These are phyloP conservation scores for Talaromyces sp. DNA, from an alignment of 2,329 filamentous ascomycete genomes.

Conservation along the genomic window DNA sequence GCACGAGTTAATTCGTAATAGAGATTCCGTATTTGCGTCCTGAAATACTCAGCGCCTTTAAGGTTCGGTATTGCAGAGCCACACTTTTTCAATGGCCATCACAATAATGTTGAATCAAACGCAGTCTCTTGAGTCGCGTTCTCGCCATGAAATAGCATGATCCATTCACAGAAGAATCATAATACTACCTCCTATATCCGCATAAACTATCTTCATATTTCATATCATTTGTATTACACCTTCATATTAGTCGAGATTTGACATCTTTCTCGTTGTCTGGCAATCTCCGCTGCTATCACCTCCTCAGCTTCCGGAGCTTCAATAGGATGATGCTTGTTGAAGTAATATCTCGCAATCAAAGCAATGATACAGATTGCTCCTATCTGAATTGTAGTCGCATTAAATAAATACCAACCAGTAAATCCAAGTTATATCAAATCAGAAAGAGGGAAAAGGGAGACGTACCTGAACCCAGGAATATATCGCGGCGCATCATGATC, in stretches of 20 bases:
- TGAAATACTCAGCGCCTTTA: no score
- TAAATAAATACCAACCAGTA: no score
- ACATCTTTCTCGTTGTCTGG: not conserved
- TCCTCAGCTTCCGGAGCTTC: not conserved
- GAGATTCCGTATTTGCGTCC: no score
- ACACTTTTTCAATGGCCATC: no score
- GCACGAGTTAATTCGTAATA: no score
- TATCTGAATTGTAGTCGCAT: not conserved
- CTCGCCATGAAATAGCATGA: no score
- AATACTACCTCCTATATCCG: no score
- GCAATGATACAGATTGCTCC: not conserved
- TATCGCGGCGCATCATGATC: not conserved
- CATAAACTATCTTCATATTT: not conserved
- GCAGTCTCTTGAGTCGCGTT: no score
- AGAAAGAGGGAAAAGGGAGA: not conserved
- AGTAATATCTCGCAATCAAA: not conserved
- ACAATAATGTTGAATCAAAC: no score
- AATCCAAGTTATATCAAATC: no score
- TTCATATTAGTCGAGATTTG: not conserved
- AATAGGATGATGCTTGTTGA: not conserved
- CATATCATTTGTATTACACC: not conserved
- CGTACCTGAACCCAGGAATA: not conserved
- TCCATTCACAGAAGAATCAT: no score
- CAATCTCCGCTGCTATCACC: not conserved
- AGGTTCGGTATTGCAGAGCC: no score